A percentile compares a stretch with the other conserved stretches of the same genome.
Conservation (phyloP, 1,284 basidiomycete genomes). For the Austroboletus niveus region DNA sequence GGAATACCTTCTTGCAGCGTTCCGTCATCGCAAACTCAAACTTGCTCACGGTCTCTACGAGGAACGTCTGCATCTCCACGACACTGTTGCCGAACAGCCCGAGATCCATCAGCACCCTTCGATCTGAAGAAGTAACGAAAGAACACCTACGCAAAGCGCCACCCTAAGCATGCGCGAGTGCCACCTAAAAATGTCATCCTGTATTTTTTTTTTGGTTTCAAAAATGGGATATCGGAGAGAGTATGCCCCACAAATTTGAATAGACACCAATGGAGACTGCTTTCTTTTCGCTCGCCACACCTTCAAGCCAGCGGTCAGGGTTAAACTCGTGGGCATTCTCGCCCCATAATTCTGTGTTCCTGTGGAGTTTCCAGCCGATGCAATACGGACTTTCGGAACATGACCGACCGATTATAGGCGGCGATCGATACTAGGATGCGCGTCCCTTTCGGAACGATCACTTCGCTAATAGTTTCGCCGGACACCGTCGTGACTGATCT, state of each 20-base stretch:
- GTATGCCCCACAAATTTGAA: conserved; percentile 47
- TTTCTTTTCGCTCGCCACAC: conserved; percentile 34
- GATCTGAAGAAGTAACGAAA: not conserved
- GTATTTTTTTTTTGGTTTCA: not conserved
- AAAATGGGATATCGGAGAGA: not conserved
- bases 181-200: conserved; percentile 49
- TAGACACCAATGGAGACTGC: conserved; percentile 44
- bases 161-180: conserved; percentile 43
- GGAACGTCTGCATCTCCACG: conserved; percentile 49
- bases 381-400: not conserved
- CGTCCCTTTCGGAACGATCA: conserved; percentile 36
- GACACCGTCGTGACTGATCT: conserved; percentile 37
- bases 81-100: conserved; percentile 25
- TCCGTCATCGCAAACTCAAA: conserved; percentile 47
- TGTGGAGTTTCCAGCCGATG: conserved; percentile 5
- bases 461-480: conserved; percentile 35
- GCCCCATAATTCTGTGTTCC: conserved; percentile 48
- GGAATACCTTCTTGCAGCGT: conserved; percentile 37
- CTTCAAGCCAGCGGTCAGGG: conserved; percentile 48
- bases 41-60: conserved; percentile 45
- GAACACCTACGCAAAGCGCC: conserved; percentile 43
- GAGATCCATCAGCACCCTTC: not conserved
- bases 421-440: conserved; percentile 35
- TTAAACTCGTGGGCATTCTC: conserved; percentile 49
- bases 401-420: conserved; percentile 36